Evolutionary conservation across 2,329 filamentous ascomycete genomes (phyloP).

Genomic region (Aspergillus spinulosporus): DNA sequence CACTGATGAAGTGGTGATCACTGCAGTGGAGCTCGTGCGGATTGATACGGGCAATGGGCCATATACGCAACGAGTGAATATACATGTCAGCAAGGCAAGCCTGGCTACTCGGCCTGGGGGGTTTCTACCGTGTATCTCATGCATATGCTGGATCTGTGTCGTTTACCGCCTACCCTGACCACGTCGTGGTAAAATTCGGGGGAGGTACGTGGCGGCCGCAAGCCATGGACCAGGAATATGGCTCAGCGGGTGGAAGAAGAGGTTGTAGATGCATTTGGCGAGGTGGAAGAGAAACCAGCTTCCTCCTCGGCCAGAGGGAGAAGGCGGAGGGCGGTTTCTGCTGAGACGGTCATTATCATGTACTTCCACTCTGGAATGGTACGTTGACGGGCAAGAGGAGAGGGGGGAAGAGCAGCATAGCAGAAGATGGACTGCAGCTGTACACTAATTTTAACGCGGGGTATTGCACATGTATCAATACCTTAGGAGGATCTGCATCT

Average conservation of each 20-base stretch:
- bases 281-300: background rate
- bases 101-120: background rate
- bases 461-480: too few relatives aligned
- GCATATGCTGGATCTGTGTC: slow-evolving; percentile 1
- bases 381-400: too few relatives aligned
- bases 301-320: background rate
- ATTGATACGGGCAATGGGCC: slow-evolving; percentile 15
- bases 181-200: slow-evolving; percentile 4
- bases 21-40: slow-evolving; percentile 12
- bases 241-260: slow-evolving; percentile 4
- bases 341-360: too few relatives aligned
- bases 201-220: background rate
- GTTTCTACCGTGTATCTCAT: slow-evolving; percentile 11
- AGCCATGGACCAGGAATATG: slow-evolving; percentile 3
- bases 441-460: too few relatives aligned
- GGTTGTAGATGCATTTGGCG: background rate
- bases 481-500: too few relatives aligned
- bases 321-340: background rate
- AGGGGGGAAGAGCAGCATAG: too few relatives aligned
- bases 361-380: too few relatives aligned
- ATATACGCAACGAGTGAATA: background rate
- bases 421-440: too few relatives aligned
- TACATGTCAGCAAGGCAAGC: background rate
- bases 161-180: background rate
- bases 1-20: slow-evolving; percentile 10